Evolutionary conservation across 257 asterid species (phyloP).

Genomic region (Solanum tacnaense): DNA sequence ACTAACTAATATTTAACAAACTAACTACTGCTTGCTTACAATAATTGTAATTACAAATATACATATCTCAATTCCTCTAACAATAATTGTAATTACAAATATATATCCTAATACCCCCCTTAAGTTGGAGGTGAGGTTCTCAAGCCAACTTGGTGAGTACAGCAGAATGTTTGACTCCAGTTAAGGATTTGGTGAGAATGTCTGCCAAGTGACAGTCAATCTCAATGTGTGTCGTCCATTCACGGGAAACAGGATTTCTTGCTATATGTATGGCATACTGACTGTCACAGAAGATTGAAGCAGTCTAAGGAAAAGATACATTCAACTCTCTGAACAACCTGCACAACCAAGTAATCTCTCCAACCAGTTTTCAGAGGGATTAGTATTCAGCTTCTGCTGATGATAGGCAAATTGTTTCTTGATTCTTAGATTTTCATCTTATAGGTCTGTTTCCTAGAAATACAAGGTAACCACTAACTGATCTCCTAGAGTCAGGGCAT

Average conservation of each 20-base stretch:
- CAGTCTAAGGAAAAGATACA: background rate
- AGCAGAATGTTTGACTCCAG: background rate
- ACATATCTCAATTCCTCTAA: too few relatives aligned
- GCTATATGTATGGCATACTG: background rate
- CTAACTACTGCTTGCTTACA: background rate
- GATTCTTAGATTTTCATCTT: background rate
- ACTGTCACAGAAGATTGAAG: background rate
- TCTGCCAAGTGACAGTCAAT: background rate
- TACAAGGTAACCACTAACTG: background rate
- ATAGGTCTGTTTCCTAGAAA: background rate
- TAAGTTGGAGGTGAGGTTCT: background rate
- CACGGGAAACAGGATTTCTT: background rate
- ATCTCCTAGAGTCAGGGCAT: background rate
- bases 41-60: too few relatives aligned
- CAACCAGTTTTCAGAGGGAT: background rate
- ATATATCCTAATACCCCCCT: background rate
- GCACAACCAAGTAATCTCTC: background rate
- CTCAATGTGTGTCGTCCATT: background rate
- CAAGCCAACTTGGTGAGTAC: background rate
- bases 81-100: too few relatives aligned
- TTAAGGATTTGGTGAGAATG: too few relatives aligned
- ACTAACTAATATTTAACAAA: background rate
- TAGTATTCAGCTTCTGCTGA: background rate
- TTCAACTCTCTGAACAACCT: background rate
- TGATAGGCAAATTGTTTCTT: background rate